These are phyloP conservation scores for Fraxinus albicans DNA, from an alignment of 305 asterid species.

Conservation along the genomic window DNA sequence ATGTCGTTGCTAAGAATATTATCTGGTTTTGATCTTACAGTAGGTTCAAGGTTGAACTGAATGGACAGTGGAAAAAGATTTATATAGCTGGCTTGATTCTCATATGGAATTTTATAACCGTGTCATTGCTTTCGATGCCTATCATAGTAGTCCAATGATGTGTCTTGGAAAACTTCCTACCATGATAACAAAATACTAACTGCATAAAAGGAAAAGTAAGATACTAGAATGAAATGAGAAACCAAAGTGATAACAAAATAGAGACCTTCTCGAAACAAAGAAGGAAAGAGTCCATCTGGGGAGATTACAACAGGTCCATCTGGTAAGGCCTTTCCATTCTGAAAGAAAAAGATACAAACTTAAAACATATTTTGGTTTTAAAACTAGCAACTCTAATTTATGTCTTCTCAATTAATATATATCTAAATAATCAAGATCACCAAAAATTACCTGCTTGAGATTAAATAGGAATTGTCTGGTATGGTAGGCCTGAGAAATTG, in stretches of 20 bases:
- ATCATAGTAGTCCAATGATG: neutral
- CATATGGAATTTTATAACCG: neutral
- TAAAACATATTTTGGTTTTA: neutral
- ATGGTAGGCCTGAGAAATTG: constrained; percentile 84
- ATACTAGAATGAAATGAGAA: constrained; percentile 5
- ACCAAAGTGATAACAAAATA: constrained; percentile 19
- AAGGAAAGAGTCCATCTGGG: constrained; percentile 97
- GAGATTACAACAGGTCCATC: constrained; percentile 97
- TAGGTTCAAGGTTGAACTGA: neutral
- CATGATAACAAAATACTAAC: neutral
- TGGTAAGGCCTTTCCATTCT: constrained; percentile 93
- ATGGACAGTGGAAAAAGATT: neutral
- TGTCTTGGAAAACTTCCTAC: constrained; percentile 7
- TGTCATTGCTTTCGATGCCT: neutral
- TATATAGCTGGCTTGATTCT: neutral
- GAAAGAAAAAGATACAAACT: constrained; percentile 18
- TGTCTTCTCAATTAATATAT: constrained; percentile 6
- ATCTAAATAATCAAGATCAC: constrained; percentile 5
- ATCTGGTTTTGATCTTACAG: neutral
- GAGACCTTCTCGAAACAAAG: constrained; percentile 90
- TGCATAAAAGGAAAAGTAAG: constrained; percentile 4
- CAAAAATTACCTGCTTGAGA: constrained; percentile 75
- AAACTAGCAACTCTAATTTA: neutral
- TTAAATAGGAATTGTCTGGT: constrained; percentile 80
- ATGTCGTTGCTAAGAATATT: neutral